Evolutionary conservation across 306 rosid genomes (phyloP), one percentile per base, ranked within the genome.

Genomic region (Quercus glauca): DNA sequence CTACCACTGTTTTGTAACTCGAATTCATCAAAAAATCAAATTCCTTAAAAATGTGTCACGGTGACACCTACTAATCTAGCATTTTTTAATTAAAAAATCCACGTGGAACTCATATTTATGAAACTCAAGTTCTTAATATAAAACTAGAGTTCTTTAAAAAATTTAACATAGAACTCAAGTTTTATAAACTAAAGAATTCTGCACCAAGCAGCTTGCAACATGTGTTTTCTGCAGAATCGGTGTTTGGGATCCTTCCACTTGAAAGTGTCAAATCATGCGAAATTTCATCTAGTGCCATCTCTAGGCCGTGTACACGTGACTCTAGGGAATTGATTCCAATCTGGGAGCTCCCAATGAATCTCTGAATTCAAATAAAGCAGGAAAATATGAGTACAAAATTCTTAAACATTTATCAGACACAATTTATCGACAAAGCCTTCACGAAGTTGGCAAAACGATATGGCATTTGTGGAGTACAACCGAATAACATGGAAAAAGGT

Each of bases 281-380:
- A 80, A 93, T 95, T 85, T 87, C 98, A 72, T 93, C 94, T 74
- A 95, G 82, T 51, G 98, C 94, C 90, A 84, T 86, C 88, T 95
- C 98, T 65, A 93, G 84, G 28, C 99, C 99, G 79, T 86, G 65
- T 58, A 95, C 98, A 21, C 99, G 97, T 71, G 90, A 84, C 92
- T 95, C 97, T 1, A 37, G 2, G 59, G 93, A 89, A 82, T 88
- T 91, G 89, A 95, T 76, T 59, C 98, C 99, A 70, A 81, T 93
- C 69, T 91, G 96, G 45, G 98, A 95, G 88, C 90, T 95, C 81
- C 98, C 99, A 71, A 93, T 91, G 87, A 95, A 93, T 79, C 93
- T 93, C 98, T 95, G 72, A 33, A 80, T 21, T 77, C 75, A 86
- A 72, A 55, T 59, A 26, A 74, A 81, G 64, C 9, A 65, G 7